Evolutionary conservation across 1,284 basidiomycete species (phyloP).

Genomic region (Marasmius oreades): DNA sequence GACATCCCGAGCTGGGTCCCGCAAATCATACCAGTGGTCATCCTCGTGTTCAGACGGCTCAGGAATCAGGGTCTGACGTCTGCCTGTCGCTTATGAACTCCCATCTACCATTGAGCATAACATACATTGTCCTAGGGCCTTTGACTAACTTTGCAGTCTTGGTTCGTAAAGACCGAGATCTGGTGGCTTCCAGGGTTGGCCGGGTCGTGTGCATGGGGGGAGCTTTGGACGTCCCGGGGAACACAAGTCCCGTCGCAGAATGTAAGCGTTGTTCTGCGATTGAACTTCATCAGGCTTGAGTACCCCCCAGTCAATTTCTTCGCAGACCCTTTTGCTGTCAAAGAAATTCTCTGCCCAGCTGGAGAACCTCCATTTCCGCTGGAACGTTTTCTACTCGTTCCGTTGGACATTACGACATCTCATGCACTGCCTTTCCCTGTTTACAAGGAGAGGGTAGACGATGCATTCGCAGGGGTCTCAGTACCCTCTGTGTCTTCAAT

Average conservation of each 20-base stretch:
- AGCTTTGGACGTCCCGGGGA: slow-evolving; percentile 91
- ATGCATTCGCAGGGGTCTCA: slow-evolving; percentile 44
- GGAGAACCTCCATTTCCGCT: slow-evolving; percentile 46
- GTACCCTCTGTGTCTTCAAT: slow-evolving; percentile 40
- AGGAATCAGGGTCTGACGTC: slow-evolving; percentile 56
- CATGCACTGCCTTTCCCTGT: slow-evolving; percentile 75
- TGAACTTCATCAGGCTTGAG: slow-evolving; percentile 4
- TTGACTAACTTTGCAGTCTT: slow-evolving; percentile 82
- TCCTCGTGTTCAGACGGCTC: slow-evolving; percentile 45
- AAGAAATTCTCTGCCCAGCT: slow-evolving; percentile 50
- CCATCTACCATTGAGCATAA: slow-evolving; percentile 62
- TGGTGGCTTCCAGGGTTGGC: slow-evolving; percentile 60
- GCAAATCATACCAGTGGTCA: slow-evolving; percentile 19
- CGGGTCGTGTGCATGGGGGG: slow-evolving; percentile 93
- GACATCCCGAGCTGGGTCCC: slow-evolving; percentile 72
- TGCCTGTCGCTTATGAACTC: slow-evolving; percentile 64
- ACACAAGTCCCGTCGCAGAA: slow-evolving; percentile 80
- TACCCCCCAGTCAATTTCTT: slow-evolving; percentile 79
- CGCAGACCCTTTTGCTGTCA: slow-evolving; percentile 87
- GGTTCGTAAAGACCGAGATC: slow-evolving; percentile 53
- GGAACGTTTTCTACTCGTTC: slow-evolving; percentile 67
- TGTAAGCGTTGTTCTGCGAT: slow-evolving; percentile 38
- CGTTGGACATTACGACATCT: slow-evolving; percentile 78
- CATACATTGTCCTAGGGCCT: slow-evolving; percentile 86
- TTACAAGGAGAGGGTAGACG: slow-evolving; percentile 55